Conservation (phyloP, 139 green algal genomes). For the Haematococcus sp. region DNA sequence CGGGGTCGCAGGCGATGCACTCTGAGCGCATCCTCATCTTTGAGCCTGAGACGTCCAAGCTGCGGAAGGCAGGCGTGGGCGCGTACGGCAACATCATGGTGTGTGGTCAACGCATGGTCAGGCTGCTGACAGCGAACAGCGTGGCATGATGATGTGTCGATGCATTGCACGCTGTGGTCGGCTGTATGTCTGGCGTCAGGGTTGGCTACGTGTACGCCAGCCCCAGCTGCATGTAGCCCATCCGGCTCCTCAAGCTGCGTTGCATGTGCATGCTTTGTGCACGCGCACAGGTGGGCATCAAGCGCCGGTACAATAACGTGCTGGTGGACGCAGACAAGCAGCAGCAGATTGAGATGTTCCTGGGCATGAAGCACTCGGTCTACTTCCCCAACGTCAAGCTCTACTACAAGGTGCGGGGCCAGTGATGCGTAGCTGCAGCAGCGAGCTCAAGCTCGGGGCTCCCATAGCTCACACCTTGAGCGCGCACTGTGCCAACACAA, state of each 20-base stretch:
- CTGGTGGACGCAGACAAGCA: constrained; percentile 53
- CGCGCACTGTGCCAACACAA: background rate
- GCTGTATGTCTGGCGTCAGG: no score
- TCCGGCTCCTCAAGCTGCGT: no score
- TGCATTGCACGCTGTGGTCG: background rate
- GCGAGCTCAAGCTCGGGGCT: no score
- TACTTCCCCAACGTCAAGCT: constrained; percentile 53
- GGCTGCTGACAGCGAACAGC: background rate
- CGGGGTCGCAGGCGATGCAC: constrained; percentile 78
- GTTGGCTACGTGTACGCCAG: background rate
- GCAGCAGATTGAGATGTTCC: constrained; percentile 77
- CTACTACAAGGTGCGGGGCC: constrained; percentile 28
- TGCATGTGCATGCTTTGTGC: no score
- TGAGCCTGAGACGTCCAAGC: constrained; percentile 51
- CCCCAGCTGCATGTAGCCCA: constrained; percentile 7
- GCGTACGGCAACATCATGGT: constrained; percentile 50
- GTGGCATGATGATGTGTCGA: background rate
- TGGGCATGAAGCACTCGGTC: constrained; percentile 63
- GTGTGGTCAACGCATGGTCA: constrained; percentile 12
- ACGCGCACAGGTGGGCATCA: constrained; percentile 16
- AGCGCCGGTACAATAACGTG: constrained; percentile 62
- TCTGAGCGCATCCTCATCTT: constrained; percentile 84
- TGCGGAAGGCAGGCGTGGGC: constrained; percentile 44
- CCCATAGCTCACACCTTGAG: background rate
- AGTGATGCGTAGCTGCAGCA: background rate